Evolutionary conservation across 176 grass and related monocot species (phyloP), one percentile per base, ranked within the genome.

Genomic region (Olyra latifolia): DNA sequence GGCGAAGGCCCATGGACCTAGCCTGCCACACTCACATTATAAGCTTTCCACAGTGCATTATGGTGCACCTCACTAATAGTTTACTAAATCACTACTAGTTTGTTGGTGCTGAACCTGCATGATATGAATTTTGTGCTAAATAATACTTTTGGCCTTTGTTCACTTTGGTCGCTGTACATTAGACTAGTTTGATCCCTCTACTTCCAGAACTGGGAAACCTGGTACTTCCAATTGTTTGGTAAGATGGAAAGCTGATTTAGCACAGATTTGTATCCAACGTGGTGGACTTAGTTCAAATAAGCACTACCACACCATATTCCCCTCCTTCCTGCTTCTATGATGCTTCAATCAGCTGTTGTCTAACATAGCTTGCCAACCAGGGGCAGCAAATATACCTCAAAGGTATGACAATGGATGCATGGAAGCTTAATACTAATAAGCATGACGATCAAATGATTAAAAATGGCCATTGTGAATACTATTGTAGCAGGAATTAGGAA

Each of bases 41-140:
- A 70, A 40, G 19, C 16, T 59, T 52, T 69, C 47, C 11, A n/a
- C 30, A 23, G 80, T 64, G 8, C 58, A 82, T 28, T 63, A 17
- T 41, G 25, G 11, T 42, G 39, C 24, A 66, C 27, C 49, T 48
- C 47, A 16, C 14, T 54, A 41, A 14, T 29, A n/a, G 30, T 24
- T 49, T 71, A 40, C 20, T 71, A 62, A 20, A 62, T 62, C n/a
- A n/a, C n/a, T 30, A 44, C 11, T 85, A 71, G 29, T 43, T 78
- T 70, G 17, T 85, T 71, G n/a, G n/a, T 39, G 42, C 57, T 54
- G 45, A 61, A 71, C 22, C n/a, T 62, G 38, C 75, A n/a, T 22
- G 38, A 62, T 48, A 55, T 69, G 4, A 60, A 71, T 20, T 35
- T 38, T 59, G 1, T 10, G 53, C 2, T 71, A 30, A 46, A 28